Evolutionary conservation across 768 basidiomycete genomes (phyloP), one percentile per base, ranked within the genome.

Genomic region (Mycena sanguinolenta): DNA sequence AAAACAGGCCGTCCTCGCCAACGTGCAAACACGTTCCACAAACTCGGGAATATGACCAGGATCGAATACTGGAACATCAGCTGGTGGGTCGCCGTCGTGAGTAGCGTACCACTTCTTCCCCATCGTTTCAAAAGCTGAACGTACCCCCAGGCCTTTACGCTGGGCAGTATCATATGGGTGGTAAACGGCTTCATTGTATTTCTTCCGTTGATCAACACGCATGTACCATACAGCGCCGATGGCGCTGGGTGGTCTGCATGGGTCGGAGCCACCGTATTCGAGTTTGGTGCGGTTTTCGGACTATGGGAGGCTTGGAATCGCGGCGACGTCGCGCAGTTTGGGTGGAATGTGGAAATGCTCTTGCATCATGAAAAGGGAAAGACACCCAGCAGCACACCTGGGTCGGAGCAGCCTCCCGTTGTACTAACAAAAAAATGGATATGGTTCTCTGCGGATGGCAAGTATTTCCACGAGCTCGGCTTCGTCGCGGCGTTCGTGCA

Each of bases 251-350:
- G 86, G 77, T 82, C 84, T 3, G 89, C 87, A 0, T 91, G 87
- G 75, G 67, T 87, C 1, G 90, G 90, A 3, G 90, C 88, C 1
- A 87, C 88, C 3, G 79, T 89, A 21, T 91, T 91, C 80, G 86
- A 87, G 69, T 65, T 89, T 57, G 89, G 89, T 16, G 83, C 87
- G 0, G 81, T 89, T 30, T 79, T 87, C 28, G 86, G 86, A 52
- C 81, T 90, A 23, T 82, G 86, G 74, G 89, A 90, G 72, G 88
- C 87, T 2, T 85, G 85, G 82, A 88, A 88, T 70, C 78, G 84
- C 23, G 83, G 82, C 21, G 83, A 84, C 54, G 73, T 75, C 10
- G 80, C 82, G 30, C 72, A 81, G 30, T 84, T 84, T 74, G 84
- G 82, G 6, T 80, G 78, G 76, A 78, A 75, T 42, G 69, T 83